Percentiles rank a stretch among this genome's conserved stretches.
Evolutionary conservation across 257 asterid species (phyloP).

Genomic region (Solanum peruvianum): DNA sequence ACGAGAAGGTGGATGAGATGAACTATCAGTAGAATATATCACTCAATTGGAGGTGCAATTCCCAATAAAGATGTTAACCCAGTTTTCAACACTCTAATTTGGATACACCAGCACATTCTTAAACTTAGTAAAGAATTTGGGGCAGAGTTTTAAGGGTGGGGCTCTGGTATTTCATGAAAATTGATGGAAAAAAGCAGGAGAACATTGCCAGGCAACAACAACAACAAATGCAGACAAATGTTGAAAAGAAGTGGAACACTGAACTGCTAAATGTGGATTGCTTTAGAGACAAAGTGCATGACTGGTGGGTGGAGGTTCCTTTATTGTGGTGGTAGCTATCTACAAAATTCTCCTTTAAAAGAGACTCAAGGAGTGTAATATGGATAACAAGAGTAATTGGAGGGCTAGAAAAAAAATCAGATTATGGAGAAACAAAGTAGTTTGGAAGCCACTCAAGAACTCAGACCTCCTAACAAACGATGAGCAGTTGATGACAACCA

Average conservation of each 20-base stretch:
- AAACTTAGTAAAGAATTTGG: background rate
- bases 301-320: background rate
- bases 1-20: background rate
- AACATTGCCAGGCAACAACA: background rate
- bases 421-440: background rate
- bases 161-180: background rate
- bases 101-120: background rate
- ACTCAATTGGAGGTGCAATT: background rate
- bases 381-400: background rate
- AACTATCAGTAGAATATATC: background rate
- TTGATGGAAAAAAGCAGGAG: background rate
- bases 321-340: background rate
- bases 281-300: background rate
- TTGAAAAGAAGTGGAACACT: background rate
- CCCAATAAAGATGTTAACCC: background rate
- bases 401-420: background rate
- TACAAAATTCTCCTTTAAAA: background rate
- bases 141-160: background rate
- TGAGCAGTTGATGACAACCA: background rate
- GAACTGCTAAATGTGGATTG: background rate
- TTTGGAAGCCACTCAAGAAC: background rate
- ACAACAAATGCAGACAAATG: background rate
- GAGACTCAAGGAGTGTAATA: background rate
- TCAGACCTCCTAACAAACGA: background rate
- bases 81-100: background rate